phyloP scores from a whole-genome alignment of 2,329 filamentous ascomycete species.

The Didymella glomerata region DNA sequence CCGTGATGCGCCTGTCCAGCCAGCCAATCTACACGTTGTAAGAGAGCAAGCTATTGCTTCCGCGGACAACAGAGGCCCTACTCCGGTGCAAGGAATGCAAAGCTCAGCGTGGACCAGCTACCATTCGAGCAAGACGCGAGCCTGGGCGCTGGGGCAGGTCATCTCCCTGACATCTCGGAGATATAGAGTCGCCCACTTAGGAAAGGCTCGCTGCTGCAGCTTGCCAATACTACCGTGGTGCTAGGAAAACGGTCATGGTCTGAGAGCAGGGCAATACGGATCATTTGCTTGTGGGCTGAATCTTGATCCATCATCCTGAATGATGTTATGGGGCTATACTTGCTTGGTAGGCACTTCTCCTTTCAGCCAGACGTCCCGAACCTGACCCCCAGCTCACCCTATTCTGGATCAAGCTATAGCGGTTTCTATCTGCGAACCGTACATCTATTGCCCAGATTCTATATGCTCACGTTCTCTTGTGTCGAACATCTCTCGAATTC shows the following conservation, averaged over 20 bases:
- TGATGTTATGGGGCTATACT: slow-evolving; percentile 46
- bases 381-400: slow-evolving; percentile 39
- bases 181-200: slow-evolving; percentile 54
- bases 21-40: slow-evolving; percentile 42
- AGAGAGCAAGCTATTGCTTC: slow-evolving; percentile 33
- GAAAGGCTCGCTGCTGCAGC: slow-evolving; percentile 57
- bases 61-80: slow-evolving; percentile 36
- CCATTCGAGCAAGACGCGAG: slow-evolving; percentile 46
- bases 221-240: slow-evolving; percentile 57
- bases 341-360: slow-evolving; percentile 49
- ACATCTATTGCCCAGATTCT: slow-evolving; percentile 46
- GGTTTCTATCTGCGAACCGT: slow-evolving; percentile 40
- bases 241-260: slow-evolving; percentile 54
- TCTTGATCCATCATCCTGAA: slow-evolving; percentile 50
- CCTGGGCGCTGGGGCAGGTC: slow-evolving; percentile 50
- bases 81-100: slow-evolving; percentile 52
- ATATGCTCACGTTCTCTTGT: slow-evolving; percentile 36
- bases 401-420: slow-evolving; percentile 50
- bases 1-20: slow-evolving; percentile 42
- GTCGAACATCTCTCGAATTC: slow-evolving; percentile 25
- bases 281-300: slow-evolving; percentile 56
- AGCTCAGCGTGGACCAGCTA: slow-evolving; percentile 46
- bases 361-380: slow-evolving; percentile 53
- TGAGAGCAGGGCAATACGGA: slow-evolving; percentile 57
- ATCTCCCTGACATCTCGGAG: slow-evolving; percentile 52